Evolutionary conservation across 495 filamentous ascomycete species (phyloP).

Genomic region (Penicillium argentinense): DNA sequence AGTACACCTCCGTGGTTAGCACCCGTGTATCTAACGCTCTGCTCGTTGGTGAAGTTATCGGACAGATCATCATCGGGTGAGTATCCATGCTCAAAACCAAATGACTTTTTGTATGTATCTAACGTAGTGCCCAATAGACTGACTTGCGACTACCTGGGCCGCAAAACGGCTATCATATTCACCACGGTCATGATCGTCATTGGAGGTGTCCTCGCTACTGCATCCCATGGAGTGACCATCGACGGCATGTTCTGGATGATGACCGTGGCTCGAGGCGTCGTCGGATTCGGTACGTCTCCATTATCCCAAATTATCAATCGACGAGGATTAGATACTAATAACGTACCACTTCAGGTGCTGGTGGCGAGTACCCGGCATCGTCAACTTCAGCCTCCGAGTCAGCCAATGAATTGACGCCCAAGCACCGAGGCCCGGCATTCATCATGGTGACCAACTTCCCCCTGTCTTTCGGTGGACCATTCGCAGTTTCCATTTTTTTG

Average conservation of each 20-base stretch:
- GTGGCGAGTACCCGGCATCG: constrained; percentile 49
- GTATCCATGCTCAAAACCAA: neutral
- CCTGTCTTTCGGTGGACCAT: constrained; percentile 49
- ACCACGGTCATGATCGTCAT: constrained; percentile 53
- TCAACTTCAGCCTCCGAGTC: constrained; percentile 48
- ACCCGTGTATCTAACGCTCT: constrained; percentile 55
- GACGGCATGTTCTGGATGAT: constrained; percentile 57
- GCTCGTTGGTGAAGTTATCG: constrained; percentile 52
- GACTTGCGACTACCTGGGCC: constrained; percentile 52
- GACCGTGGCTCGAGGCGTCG: constrained; percentile 47
- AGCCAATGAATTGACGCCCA: constrained; percentile 45
- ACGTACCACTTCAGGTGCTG: constrained; percentile 18
- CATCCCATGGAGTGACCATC: constrained; percentile 46
- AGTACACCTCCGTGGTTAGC: constrained; percentile 44
- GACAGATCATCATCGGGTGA: constrained; percentile 49
- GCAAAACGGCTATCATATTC: constrained; percentile 52
- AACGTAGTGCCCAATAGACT: constrained; percentile 18
- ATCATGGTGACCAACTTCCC: constrained; percentile 56
- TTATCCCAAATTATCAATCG: neutral
- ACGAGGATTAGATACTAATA: neutral
- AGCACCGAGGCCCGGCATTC: constrained; percentile 50
- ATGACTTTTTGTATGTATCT: too few species aligned
- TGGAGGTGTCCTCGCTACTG: constrained; percentile 51
- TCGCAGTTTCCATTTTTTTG: constrained; percentile 48
- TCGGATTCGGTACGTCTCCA: constrained; percentile 40